Base-by-base conservation (phyloP, 805 yeast species). In the Cyberlindnera maritima region DNA sequence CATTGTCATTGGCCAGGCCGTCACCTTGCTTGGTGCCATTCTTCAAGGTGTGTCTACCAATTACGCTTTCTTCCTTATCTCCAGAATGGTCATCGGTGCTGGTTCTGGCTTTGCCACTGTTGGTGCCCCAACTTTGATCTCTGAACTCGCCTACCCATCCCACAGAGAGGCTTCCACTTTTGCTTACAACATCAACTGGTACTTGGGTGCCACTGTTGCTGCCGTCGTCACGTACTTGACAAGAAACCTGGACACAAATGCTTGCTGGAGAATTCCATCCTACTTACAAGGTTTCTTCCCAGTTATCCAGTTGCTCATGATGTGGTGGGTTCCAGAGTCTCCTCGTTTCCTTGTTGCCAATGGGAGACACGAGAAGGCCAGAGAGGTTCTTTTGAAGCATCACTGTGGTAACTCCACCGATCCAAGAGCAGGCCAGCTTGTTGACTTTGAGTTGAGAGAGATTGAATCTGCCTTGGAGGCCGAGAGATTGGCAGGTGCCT, bases 241-340 rank as follows among this genome's bases (percentile, higher is more conserved):
- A 8, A 62, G 63, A 53, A 52, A 46, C 39, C 35, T 62, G 6
- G 40, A 36, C 8, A 48, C 52, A 37, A 56, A 64, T 25, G 70
- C 70, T 66, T 64, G 71, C 31, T 79, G 83, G 83, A 75, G 79
- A 63, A 66, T 79, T 43, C 84, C 85, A 19, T 67, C 79, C 4
- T 68, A 67, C 41, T 51, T 79, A 34, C 85, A 80, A 61, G 77
- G 72, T 33, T 57, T 67, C 9, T 63, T 74, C 50, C 81, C 84
- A 2, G 26, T 69, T 3, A 15, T 74, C 26, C 80, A 75, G 55
- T 56, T 69, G 15, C 44, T 68, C 32, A 4, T 50, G 2, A 54
- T 69, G n/a, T 47, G 68, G 36, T 68, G 44, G 46, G 63, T 73
- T 47, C 82, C 82, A 18, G 81, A 76, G 59, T 70, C 76, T 17